These are phyloP conservation scores for Podospora conica DNA, from an alignment of 495 filamentous ascomycete genomes.

Conservation along the genomic window DNA sequence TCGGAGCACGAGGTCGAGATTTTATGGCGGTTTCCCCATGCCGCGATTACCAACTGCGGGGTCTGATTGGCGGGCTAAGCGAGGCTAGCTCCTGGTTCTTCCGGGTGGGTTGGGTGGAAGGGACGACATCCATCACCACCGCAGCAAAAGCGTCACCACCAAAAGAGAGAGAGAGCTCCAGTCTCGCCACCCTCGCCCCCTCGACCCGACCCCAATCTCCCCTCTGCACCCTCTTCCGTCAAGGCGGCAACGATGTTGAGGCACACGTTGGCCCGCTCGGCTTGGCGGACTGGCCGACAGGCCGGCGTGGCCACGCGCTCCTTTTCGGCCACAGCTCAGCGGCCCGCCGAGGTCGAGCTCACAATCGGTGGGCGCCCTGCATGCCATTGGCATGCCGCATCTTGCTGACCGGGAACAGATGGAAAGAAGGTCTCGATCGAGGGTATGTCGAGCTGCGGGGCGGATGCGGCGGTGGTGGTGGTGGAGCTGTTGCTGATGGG, in stretches of 20 bases:
- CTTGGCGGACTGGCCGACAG: slow-evolving; percentile 69
- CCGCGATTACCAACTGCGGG: slow-evolving; percentile 20
- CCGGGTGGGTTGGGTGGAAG: slow-evolving; percentile 11
- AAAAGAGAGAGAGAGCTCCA: slow-evolving; percentile 13
- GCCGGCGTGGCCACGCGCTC: slow-evolving; percentile 58
- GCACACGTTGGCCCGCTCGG: slow-evolving; percentile 78
- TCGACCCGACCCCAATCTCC: slow-evolving; percentile 8
- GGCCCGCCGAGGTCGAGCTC: slow-evolving; percentile 85
- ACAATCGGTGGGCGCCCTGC: slow-evolving; percentile 66
- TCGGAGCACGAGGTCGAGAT: slow-evolving; percentile 8
- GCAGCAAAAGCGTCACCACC: background rate
- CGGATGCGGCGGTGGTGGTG: slow-evolving; percentile 21
- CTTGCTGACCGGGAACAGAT: slow-evolving; percentile 52
- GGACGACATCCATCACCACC: slow-evolving; percentile 3
- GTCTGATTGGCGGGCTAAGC: slow-evolving; percentile 26
- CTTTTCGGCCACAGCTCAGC: slow-evolving; percentile 66
- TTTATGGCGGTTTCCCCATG: slow-evolving; percentile 11
- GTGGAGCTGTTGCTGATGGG: slow-evolving; percentile 16
- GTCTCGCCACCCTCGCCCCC: slow-evolving; percentile 1
- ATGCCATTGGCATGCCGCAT: slow-evolving; percentile 14
- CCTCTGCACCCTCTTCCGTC: slow-evolving; percentile 38
- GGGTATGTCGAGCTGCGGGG: slow-evolving; percentile 48
- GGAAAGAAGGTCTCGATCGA: slow-evolving; percentile 93
- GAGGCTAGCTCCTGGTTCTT: slow-evolving; percentile 20
- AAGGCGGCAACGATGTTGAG: slow-evolving; percentile 71